Base-by-base conservation (phyloP, 2,329 filamentous ascomycete genomes). In the Alternaria arbusti region DNA sequence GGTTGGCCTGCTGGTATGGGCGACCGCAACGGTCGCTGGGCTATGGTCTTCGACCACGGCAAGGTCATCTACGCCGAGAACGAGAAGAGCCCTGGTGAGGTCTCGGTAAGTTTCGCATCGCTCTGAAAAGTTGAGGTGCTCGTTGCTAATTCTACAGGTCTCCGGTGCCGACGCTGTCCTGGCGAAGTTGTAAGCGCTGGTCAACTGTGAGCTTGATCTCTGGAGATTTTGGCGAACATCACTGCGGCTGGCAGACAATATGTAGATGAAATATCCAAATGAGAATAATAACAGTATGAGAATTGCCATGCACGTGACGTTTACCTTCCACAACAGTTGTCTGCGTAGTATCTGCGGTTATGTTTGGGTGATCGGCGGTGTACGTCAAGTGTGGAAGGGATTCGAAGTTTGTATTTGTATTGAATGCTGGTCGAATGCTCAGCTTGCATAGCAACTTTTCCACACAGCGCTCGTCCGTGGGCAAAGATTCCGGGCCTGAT, bases 41-140 rank as follows among this genome's bases (percentile, higher is more conserved):
- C 91, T 73, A 87, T 97, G 79, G 84, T 94, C 74, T 82, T 96
- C 71, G 93, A 85, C 67, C 80, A 96, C 28, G 93, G 93, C 81
- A 95, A 92, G 85, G 86, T 97, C 75, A 85, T 84, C 75, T 96
- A 96, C 80, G 91, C 92, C 64, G 91, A 91, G 82, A 90, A 88
- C 74, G 93, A 96, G 84, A 80, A 78, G 67, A 86, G 82, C 66
- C 82, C 82, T 4, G 74, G 82, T 49, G 76, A 85, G 65, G 83
- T 86, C 44, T 79, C 80, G 55, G 84, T 85, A 56, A 62, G 65
- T 64, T 25, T n/a, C 36, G 12, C 44, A 46, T 46, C 12, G 44
- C 26, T 6, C 30, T 17, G 12, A 25, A 46, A 17, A 3, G 6
- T 28, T 11, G 10, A 17, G 12, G 6, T 47, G 7, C 15, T 22